phyloP scores from a whole-genome alignment of 805 yeast genomes.

The Cyberlindnera samutprakarnensis region DNA sequence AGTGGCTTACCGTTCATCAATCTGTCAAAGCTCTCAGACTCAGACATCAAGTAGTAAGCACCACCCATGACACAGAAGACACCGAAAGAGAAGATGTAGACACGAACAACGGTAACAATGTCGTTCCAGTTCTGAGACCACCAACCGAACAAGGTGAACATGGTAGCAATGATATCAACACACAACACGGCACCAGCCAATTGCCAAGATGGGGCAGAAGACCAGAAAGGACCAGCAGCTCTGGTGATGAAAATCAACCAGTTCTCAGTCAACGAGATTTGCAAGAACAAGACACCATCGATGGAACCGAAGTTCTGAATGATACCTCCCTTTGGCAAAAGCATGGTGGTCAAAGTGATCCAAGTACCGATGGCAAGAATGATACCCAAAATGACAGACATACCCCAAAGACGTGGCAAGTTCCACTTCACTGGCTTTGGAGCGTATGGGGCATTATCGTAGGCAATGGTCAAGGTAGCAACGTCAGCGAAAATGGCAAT shows the following conservation, averaged over 20 bases:
- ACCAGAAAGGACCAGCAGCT: slow-evolving; percentile 98
- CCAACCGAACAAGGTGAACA: slow-evolving; percentile 94
- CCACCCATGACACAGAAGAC: slow-evolving; percentile 95
- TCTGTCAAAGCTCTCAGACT: slow-evolving; percentile 72
- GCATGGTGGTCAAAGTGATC: slow-evolving; percentile 93
- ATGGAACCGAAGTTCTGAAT: slow-evolving; percentile 92
- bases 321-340: slow-evolving; percentile 85
- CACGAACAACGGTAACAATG: slow-evolving; percentile 88
- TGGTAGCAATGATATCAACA: slow-evolving; percentile 88
- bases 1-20: slow-evolving; percentile 74
- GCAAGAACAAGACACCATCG: slow-evolving; percentile 90
- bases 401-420: slow-evolving; percentile 95
- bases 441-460: slow-evolving; percentile 94
- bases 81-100: slow-evolving; percentile 95
- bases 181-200: slow-evolving; percentile 86
- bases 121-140: slow-evolving; percentile 98
- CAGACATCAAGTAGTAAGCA: slow-evolving; percentile 90
- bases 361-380: slow-evolving; percentile 88
- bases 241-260: slow-evolving; percentile 96
- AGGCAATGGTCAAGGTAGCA: slow-evolving; percentile 95
- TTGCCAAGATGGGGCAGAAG: slow-evolving; percentile 94
- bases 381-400: slow-evolving; percentile 81
- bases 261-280: slow-evolving; percentile 91
- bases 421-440: slow-evolving; percentile 94
- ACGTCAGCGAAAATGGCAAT: slow-evolving; percentile 97